Conservation (phyloP, 495 filamentous ascomycete genomes). For the Penicillium daleae region DNA sequence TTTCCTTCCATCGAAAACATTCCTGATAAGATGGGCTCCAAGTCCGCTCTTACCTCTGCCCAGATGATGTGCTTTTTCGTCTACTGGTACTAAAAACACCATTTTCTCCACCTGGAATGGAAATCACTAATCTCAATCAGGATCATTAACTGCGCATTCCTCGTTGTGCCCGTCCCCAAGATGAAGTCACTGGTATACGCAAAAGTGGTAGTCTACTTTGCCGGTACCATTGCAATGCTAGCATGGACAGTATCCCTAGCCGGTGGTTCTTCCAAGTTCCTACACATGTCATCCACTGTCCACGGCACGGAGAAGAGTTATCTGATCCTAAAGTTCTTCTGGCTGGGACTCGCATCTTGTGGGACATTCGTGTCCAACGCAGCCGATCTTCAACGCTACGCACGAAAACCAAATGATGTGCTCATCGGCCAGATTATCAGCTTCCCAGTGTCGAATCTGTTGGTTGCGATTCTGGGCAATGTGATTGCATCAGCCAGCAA, state of each 20-base stretch:
- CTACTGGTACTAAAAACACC: background rate
- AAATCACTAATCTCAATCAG: background rate
- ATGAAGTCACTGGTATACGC: conserved; percentile 41
- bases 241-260: conserved; percentile 39
- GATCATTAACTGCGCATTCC: conserved; percentile 1
- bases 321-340: conserved; percentile 40
- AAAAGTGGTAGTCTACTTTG: conserved; percentile 38
- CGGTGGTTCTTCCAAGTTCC: conserved; percentile 27
- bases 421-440: conserved; percentile 40
- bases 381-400: conserved; percentile 47
- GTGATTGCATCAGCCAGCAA: conserved; percentile 11
- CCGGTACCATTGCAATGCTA: conserved; percentile 38
- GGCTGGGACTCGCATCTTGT: conserved; percentile 39
- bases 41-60: background rate
- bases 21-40: background rate
- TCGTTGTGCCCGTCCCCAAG: background rate
- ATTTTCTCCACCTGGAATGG: background rate
- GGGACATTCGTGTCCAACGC: conserved; percentile 55
- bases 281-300: conserved; percentile 32
- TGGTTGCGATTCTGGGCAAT: conserved; percentile 29
- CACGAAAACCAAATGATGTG: conserved; percentile 38
- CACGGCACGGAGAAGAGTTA: conserved; percentile 35
- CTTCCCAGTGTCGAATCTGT: conserved; percentile 38
- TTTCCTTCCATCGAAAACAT: conserved; percentile 25
- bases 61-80: conserved; percentile 2